These are phyloP conservation scores for Discostella pseudostelligera DNA, from an alignment of 108 stramenopile genomes.

Conservation along the genomic window DNA sequence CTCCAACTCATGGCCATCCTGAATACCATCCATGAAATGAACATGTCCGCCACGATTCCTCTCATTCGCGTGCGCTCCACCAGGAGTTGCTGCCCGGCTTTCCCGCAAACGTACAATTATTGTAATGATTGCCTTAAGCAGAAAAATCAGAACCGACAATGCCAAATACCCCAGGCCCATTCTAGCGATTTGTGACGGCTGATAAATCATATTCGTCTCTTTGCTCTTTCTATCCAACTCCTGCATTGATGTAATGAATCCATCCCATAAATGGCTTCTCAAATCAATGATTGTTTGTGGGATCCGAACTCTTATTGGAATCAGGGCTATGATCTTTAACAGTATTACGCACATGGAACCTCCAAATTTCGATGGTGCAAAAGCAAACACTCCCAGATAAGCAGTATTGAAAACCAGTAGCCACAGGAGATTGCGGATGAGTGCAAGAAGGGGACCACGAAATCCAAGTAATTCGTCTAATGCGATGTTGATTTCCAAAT, in stretches of 20 bases:
- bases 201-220: conserved; percentile 39
- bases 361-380: conserved; percentile 79
- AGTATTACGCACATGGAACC: conserved; percentile 14
- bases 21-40: conserved; percentile 2
- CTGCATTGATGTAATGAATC: conserved; percentile 16
- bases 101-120: conserved; percentile 1
- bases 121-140: conserved; percentile 19
- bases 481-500: conserved; percentile 88
- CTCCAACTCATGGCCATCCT: conserved; percentile 1
- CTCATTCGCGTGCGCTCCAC: not conserved
- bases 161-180: conserved; percentile 32
- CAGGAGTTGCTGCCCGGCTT: not conserved
- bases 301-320: not conserved
- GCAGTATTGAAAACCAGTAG: conserved; percentile 91
- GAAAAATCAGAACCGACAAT: conserved; percentile 27
- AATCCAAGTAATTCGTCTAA: conserved; percentile 92
- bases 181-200: conserved; percentile 36
- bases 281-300: conserved; percentile 1
- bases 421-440: conserved; percentile 86
- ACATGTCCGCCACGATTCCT: not conserved
- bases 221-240: conserved; percentile 32
- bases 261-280: conserved; percentile 7
- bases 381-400: conserved; percentile 89
- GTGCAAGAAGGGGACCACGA: conserved; percentile 79
- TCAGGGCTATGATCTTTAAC: conserved; percentile 14